Evolutionary conservation across 2,329 filamentous ascomycete genomes (phyloP), one percentile per base, ranked within the genome.

Genomic region (Apiospora arundinis): DNA sequence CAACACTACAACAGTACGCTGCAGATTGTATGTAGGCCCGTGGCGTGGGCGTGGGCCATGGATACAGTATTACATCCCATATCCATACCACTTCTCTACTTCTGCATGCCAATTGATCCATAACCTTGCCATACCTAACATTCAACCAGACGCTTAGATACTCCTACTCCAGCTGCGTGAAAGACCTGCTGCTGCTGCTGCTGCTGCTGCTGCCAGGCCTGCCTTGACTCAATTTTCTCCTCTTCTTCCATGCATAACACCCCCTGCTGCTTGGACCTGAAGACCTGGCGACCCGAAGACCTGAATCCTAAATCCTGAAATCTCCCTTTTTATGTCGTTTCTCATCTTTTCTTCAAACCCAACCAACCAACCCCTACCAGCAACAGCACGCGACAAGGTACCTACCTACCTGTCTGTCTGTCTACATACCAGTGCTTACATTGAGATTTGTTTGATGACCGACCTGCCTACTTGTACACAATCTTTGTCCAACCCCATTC

Each of bases 151-250:
- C 28, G 28, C 18, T 4, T 21, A 37, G 52, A 37, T 37, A 60
- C 52, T n/a, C n/a, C n/a, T n/a, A n/a, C n/a, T n/a, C n/a, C n/a
- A n/a, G n/a, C n/a, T 18, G 28, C 52, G 52, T 37, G 32, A 37
- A n/a, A n/a, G 32, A 32, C 14, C 52, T 12, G 32, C 3, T 32
- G n/a, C n/a, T n/a, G n/a, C n/a, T n/a, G n/a, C n/a, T n/a, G n/a
- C n/a, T 32, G 32, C 32, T 32, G 32, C 32, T 37, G 52, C 52
- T 60, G 4, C 28, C 52, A 37, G 52, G 16, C 4, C 52, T 60
- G 28, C 52, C 28, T 60, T 60, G 52, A 60, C 52, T 60, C 52
- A 28, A 23, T 14, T 63, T 40, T 63, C n/a, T 9, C 56, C 56
- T 23, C 21, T 63, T 40, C 56, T 63, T 40, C 42, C 42, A 45